Conservation (phyloP, 345 rosid species). For the Salix suchowensis region DNA sequence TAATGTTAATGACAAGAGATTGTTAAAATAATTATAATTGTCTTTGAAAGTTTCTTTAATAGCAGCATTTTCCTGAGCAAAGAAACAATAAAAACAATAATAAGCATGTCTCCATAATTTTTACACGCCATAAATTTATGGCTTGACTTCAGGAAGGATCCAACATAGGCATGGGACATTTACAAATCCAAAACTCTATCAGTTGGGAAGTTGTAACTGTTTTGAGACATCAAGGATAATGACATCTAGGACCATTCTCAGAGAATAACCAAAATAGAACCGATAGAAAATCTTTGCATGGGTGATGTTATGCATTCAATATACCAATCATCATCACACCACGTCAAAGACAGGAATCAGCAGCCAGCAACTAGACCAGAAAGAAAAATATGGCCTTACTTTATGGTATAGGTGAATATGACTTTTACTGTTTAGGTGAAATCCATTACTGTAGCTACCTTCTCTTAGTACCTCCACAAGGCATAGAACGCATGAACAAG, state of each 20-base stretch:
- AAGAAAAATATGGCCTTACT: neutral
- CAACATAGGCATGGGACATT: slow-evolving; percentile 5
- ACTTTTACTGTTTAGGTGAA: neutral
- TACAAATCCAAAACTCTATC: slow-evolving; percentile 5
- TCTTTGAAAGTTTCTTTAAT: neutral
- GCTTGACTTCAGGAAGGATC: slow-evolving; percentile 8
- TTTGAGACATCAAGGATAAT: slow-evolving; percentile 1
- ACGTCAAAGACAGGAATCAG: neutral
- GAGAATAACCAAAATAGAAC: neutral
- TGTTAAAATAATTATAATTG: neutral
- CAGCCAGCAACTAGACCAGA: neutral
- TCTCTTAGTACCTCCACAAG: neutral
- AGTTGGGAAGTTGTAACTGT: slow-evolving; percentile 1
- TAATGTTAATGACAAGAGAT: neutral
- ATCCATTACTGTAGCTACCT: neutral
- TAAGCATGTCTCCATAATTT: neutral
- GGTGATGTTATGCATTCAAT: neutral
- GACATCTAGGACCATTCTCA: neutral
- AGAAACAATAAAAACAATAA: neutral
- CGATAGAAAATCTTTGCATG: neutral
- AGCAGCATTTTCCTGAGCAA: neutral
- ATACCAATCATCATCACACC: neutral
- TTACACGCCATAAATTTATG: neutral
- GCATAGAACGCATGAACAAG: neutral
- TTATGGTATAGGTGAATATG: neutral